Percentiles rank a stretch among this genome's conserved stretches.
These are phyloP conservation scores for Takakia lepidozioides DNA, from an alignment of 225 moss, liverwort and hornwort species.

Conservation along the genomic window DNA sequence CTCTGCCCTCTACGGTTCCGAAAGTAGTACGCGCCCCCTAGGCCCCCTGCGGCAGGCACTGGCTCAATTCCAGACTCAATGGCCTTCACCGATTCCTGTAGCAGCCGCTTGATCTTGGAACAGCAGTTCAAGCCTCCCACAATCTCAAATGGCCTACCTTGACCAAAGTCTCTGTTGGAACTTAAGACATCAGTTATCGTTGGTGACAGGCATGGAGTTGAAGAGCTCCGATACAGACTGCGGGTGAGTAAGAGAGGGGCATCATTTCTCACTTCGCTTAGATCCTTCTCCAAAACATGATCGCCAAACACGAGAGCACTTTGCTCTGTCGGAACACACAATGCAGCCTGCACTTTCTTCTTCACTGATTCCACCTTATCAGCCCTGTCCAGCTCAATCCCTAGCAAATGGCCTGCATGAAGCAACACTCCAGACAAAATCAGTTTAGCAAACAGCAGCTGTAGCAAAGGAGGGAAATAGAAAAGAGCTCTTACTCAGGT, in stretches of 20 bases:
- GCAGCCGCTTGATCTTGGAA: slow-evolving; percentile 37
- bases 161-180: slow-evolving; percentile 16
- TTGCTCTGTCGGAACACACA: slow-evolving; percentile 87
- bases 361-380: slow-evolving; percentile 83
- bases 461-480: too few relatives aligned
- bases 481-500: too few relatives aligned
- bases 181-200: slow-evolving; percentile 7
- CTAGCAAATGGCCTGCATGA: slow-evolving; percentile 57
- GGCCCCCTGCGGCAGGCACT: slow-evolving; percentile 45
- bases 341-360: slow-evolving; percentile 82
- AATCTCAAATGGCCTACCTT: slow-evolving; percentile 58
- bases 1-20: slow-evolving; percentile 56
- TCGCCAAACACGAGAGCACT: slow-evolving; percentile 70
- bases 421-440: too few relatives aligned
- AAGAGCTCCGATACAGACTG: slow-evolving; percentile 66
- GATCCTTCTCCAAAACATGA: slow-evolving; percentile 71
- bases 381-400: slow-evolving; percentile 86
- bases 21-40: slow-evolving; percentile 89
- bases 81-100: slow-evolving; percentile 66
- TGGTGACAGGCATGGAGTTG: slow-evolving; percentile 84
- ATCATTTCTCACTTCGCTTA: slow-evolving; percentile 75
- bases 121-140: slow-evolving; percentile 52
- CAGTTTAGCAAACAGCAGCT: too few relatives aligned
- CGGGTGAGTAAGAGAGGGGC: slow-evolving; percentile 70
- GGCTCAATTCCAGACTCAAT: slow-evolving; percentile 79